These are phyloP conservation scores for Pyrenophora teres DNA, from an alignment of 2,329 filamentous ascomycete genomes.

Conservation along the genomic window DNA sequence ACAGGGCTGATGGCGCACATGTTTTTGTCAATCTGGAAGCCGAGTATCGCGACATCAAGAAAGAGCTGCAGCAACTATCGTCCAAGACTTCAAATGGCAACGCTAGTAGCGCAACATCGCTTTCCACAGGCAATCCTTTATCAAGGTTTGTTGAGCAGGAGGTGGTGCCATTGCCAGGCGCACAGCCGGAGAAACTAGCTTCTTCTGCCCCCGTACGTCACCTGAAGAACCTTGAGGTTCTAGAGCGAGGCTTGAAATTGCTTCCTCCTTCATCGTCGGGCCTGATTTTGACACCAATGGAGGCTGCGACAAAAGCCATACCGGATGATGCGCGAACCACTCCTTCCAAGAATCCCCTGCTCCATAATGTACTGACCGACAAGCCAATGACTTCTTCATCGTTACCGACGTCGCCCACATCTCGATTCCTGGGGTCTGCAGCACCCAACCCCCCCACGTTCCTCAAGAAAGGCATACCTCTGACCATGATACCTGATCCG, in stretches of 20 bases:
- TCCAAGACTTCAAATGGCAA: conserved; percentile 14
- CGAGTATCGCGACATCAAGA: conserved; percentile 73
- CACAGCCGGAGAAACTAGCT: conserved; percentile 18
- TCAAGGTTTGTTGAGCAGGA: conserved; percentile 50
- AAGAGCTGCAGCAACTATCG: conserved; percentile 58
- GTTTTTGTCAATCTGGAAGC: conserved; percentile 94
- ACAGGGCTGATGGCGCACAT: conserved; percentile 66
- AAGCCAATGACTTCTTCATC: conserved; percentile 93
- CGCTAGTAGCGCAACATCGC: conserved; percentile 13
- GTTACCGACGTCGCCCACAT: conserved; percentile 62
- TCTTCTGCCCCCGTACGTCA: conserved; percentile 49
- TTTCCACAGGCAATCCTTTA: conserved; percentile 50
- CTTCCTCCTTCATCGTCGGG: conserved; percentile 85
- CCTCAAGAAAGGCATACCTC: conserved; percentile 86
- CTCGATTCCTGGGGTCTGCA: conserved; percentile 35
- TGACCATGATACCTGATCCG: conserved; percentile 80
- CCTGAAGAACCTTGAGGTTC: conserved; percentile 73
- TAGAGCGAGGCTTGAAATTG: conserved; percentile 71
- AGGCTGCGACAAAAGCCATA: conserved; percentile 66
- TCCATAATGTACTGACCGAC: conserved; percentile 95
- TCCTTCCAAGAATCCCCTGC: conserved; percentile 78
- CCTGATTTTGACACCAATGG: conserved; percentile 82
- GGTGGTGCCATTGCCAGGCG: conserved; percentile 23
- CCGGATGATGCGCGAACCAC: conserved; percentile 58
- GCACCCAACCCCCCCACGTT: conserved; percentile 70